A percentile compares a stretch with the other conserved stretches of the same genome.
Conservation (phyloP, 2,329 filamentous ascomycete species). For the Teratosphaeria zuluensis region DNA sequence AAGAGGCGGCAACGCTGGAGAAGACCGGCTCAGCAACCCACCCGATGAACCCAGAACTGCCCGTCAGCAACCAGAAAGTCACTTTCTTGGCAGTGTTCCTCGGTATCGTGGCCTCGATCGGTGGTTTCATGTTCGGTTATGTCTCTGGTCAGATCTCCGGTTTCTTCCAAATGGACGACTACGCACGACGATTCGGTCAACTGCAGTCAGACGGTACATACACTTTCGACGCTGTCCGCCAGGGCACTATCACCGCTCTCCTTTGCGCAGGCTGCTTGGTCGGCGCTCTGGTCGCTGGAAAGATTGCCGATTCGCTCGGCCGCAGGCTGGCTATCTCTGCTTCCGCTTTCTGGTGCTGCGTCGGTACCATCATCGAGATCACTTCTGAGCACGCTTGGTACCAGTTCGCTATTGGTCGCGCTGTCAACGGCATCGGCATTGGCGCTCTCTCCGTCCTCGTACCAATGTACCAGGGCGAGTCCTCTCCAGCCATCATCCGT, state of each 20-base stretch:
- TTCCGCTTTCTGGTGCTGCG: conserved; percentile 52
- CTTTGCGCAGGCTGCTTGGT: conserved; percentile 49
- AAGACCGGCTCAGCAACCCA: conserved; percentile 15
- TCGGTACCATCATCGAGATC: conserved; percentile 37
- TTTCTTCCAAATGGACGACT: conserved; percentile 53
- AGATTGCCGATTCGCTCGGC: conserved; percentile 52
- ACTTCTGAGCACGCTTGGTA: conserved; percentile 41
- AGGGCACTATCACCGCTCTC: conserved; percentile 54
- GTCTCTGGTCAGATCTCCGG: conserved; percentile 52
- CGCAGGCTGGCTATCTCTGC: conserved; percentile 53
- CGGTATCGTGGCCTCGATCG: conserved; percentile 46
- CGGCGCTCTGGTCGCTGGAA: conserved; percentile 48
- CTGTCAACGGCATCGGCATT: conserved; percentile 57
- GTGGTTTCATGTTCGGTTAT: conserved; percentile 47
- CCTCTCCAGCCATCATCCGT: conserved; percentile 53
- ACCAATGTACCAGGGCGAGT: conserved; percentile 61
- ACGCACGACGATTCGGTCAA: conserved; percentile 43
- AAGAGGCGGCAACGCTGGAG: conserved; percentile 23
- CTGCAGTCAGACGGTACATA: conserved; percentile 26
- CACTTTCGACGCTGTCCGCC: conserved; percentile 48
- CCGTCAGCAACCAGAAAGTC: conserved; percentile 15
- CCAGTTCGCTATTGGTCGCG: conserved; percentile 55
- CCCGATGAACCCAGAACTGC: conserved; percentile 7
- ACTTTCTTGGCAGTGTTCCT: conserved; percentile 41
- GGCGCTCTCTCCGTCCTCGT: conserved; percentile 55